These are phyloP conservation scores for Globisporangium mamillatum DNA, from an alignment of 352 stramenopile genomes.

Conservation along the genomic window DNA sequence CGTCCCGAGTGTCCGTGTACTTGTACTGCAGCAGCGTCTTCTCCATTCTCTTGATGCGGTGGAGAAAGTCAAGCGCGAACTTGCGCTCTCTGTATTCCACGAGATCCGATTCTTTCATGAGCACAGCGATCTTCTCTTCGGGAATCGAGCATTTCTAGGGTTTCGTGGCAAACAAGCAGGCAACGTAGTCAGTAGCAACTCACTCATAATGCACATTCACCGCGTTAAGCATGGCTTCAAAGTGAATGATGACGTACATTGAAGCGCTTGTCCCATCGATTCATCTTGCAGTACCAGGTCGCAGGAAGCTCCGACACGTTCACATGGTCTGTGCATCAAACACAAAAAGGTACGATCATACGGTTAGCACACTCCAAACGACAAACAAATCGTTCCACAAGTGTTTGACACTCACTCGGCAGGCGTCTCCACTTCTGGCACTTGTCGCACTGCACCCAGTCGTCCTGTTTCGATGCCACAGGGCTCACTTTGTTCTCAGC, in stretches of 20 bases:
- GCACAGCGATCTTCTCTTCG: constrained; percentile 64
- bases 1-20: constrained; percentile 56
- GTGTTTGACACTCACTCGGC: constrained; percentile 45
- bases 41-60: constrained; percentile 75
- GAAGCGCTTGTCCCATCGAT: constrained; percentile 74
- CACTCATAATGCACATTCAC: background rate
- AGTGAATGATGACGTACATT: constrained; percentile 41
- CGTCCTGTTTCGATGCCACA: constrained; percentile 71
- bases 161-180: background rate
- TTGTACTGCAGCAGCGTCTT: constrained; percentile 64
- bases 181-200: constrained; percentile 4
- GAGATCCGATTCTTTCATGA: constrained; percentile 67
- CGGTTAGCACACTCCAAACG: background rate
- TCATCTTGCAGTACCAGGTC: constrained; percentile 87
- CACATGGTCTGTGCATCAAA: constrained; percentile 49
- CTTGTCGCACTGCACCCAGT: constrained; percentile 87
- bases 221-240: background rate
- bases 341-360: background rate
- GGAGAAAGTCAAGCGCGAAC: constrained; percentile 62
- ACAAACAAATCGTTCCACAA: background rate
- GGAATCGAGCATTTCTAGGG: constrained; percentile 68
- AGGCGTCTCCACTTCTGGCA: constrained; percentile 82
- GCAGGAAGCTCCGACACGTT: constrained; percentile 72
- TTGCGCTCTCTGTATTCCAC: constrained; percentile 61
- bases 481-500: constrained; percentile 44